Evolutionary conservation across 2,329 filamentous ascomycete species (phyloP), one percentile per base, ranked within the genome.

Genomic region (Penicillium griseofulvum): DNA sequence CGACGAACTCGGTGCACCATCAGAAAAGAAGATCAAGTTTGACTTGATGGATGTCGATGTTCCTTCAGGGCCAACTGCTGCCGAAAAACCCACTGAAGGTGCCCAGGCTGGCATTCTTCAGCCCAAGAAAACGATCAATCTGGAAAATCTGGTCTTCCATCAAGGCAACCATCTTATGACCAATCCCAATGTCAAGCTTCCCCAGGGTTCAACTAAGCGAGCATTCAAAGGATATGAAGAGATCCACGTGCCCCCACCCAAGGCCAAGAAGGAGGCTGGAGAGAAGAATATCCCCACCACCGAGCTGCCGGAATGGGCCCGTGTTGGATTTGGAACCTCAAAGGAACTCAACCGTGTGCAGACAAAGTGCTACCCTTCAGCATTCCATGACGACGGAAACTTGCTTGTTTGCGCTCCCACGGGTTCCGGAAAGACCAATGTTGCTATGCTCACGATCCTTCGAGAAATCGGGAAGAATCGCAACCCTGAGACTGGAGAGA

Each of bases 161-260:
- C 93, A 97, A 75, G 94, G 94, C 50, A 99, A 97, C 68, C 94
- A 99, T 78, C 82, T 99, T 41, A 99, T 97, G 93, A 97, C 94
- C n/a, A 99, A 99, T 67, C 89, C 91, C 7, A 97, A 91, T 70
- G 94, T 99, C 44, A 88, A 89, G 60, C 81, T 99, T 19, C 94
- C 94, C 0, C 91, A 96, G 71, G 94, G 94, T 11, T 96, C 94
- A 2, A 97, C 90, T 0, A 97, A 97, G 74, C 85, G 91, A 45
- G 91, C 90, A 0, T 97, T 97, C 78, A 99, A 99, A 74, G 94
- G 94, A 33, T 99, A 97, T 65, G 94, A 99, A 74, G 94, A 99
- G 70, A 97, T 97, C 55, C 94, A 99, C 70, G 92, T 99, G 4
- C 94, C 94, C 8, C 85, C 91, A 5, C 95, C 95, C 1, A 96